Conservation (phyloP, 139 green algal species). For the Chlamydomonas sphaeroides region DNA sequence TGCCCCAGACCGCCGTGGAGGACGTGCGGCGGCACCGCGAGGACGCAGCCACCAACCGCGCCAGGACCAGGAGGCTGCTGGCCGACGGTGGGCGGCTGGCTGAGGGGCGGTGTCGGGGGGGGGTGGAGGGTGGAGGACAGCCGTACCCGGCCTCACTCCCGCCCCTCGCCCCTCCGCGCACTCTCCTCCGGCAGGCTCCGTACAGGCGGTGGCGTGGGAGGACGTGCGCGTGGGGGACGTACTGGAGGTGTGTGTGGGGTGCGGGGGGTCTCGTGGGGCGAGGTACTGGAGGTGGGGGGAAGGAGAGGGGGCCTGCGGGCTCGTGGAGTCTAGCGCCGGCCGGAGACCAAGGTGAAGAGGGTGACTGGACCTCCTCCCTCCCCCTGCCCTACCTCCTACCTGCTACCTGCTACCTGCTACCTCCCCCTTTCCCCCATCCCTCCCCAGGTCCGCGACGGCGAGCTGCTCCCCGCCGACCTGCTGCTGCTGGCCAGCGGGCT, state of each 20-base stretch:
- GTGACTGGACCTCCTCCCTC: no score
- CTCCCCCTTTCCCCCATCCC: no score
- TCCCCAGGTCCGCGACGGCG: slow-evolving; percentile 54
- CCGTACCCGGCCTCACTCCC: no score
- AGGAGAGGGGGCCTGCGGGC: no score
- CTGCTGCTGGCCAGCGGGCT: slow-evolving; percentile 64
- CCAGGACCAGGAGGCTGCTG: not conserved
- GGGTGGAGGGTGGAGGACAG: slow-evolving; percentile 39
- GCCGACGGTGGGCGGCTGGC: not conserved
- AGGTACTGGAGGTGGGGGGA: no score
- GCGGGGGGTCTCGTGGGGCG: no score
- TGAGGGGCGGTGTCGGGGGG: not conserved
- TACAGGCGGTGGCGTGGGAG: not conserved
- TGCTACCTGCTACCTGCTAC: no score
- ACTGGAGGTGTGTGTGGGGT: slow-evolving; percentile 68
- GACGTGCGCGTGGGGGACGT: slow-evolving; percentile 74
- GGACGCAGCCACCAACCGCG: slow-evolving; percentile 5
- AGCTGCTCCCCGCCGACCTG: slow-evolving; percentile 84
- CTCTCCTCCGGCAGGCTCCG: not conserved
- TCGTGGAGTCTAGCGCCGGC: no score
- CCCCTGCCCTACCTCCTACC: no score
- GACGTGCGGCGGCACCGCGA: slow-evolving; percentile 24
- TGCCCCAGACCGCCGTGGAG: not conserved
- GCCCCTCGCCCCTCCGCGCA: no score
- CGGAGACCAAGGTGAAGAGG: no score